phyloP scores from a whole-genome alignment of 2,329 filamentous ascomycete species.

The Colletotrichum godetiae region DNA sequence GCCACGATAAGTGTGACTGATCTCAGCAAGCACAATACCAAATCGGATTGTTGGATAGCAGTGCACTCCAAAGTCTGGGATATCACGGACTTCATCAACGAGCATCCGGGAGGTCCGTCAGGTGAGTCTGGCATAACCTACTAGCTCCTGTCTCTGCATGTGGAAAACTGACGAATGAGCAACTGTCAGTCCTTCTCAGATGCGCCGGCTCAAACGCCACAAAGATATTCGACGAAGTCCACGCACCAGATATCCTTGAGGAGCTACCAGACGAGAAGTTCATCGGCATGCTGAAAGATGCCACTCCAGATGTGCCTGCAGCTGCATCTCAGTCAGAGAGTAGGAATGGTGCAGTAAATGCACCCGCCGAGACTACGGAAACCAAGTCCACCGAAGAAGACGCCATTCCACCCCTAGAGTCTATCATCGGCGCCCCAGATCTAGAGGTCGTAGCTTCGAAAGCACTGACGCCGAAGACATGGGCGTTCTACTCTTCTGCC shows the following conservation, averaged over 20 bases:
- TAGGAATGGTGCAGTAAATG: conserved; percentile 46
- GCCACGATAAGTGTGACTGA: conserved; percentile 44
- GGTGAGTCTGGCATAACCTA: conserved; percentile 37
- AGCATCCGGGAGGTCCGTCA: conserved; percentile 51
- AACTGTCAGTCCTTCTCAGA: conserved; percentile 57
- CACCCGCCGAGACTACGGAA: not conserved
- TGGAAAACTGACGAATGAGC: conserved; percentile 33
- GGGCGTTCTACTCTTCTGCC: conserved; percentile 84
- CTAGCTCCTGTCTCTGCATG: not conserved
- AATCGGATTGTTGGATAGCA: conserved; percentile 72
- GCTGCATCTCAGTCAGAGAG: conserved; percentile 57
- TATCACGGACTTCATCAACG: conserved; percentile 70
- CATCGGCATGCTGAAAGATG: conserved; percentile 49
- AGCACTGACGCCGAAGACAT: conserved; percentile 38
- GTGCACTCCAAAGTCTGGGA: conserved; percentile 77
- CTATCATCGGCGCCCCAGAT: conserved; percentile 49
- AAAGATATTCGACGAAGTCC: conserved; percentile 47
- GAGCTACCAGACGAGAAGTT: conserved; percentile 41
- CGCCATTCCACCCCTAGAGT: conserved; percentile 49
- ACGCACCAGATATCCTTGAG: conserved; percentile 43
- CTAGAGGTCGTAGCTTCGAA: conserved; percentile 48
- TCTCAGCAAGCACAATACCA: conserved; percentile 59
- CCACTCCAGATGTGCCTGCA: conserved; percentile 22
- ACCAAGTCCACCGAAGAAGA: conserved; percentile 52
- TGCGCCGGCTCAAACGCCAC: conserved; percentile 49